Conservation (phyloP, 2,329 filamentous ascomycete species). For the Colletotrichum sp. region DNA sequence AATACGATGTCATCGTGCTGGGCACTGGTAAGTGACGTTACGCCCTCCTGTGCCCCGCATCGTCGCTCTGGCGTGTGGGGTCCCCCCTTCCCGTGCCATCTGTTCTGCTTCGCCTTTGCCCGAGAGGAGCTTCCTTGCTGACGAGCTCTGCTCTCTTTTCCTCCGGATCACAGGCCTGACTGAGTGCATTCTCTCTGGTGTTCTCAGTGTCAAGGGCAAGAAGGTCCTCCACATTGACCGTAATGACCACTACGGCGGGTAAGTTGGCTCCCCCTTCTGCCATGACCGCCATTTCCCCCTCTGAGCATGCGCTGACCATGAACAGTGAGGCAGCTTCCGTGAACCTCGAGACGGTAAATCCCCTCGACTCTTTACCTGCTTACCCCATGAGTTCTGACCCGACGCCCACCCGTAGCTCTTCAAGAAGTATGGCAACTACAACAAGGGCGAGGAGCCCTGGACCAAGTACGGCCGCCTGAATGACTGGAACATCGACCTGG, state of each 20-base stretch:
- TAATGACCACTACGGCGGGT: conserved; percentile 99
- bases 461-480: conserved; percentile 96
- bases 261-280: conserved; percentile 41
- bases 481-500: conserved; percentile 99
- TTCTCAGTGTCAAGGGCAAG: conserved; percentile 97
- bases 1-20: conserved; percentile 98
- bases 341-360: conserved; percentile 85
- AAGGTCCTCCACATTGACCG: conserved; percentile 99
- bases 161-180: conserved; percentile 74
- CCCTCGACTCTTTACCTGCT: conserved; percentile 30
- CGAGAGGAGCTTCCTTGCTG: conserved; percentile 26
- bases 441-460: conserved; percentile 86
- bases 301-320: not conserved
- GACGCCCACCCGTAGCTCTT: conserved; percentile 71
- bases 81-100: not conserved
- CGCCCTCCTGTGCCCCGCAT: conserved; percentile 30
- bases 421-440: conserved; percentile 92
- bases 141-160: conserved; percentile 30
- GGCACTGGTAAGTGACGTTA: conserved; percentile 79
- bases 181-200: conserved; percentile 98
- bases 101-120: conserved; percentile 9
- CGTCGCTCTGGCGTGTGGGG: conserved; percentile 23
- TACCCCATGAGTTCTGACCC: conserved; percentile 13
- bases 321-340: conserved; percentile 90
- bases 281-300: not conserved